Evolutionary conservation across 2,329 filamentous ascomycete species (phyloP).

Genomic region (Epichloe baconii): DNA sequence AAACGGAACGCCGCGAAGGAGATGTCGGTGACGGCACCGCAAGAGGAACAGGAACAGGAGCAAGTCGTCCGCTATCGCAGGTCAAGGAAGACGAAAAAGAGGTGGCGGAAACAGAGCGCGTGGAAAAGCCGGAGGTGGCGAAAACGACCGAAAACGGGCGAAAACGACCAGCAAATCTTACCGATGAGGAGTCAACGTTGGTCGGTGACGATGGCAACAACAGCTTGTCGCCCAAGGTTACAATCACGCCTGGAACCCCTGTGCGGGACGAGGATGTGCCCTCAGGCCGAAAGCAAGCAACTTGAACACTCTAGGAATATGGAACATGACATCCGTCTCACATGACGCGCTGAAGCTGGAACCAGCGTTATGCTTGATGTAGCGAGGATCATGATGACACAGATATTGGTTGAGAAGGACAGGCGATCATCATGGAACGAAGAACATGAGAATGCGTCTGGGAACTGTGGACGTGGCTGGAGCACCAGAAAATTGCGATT

Average conservation of each 20-base stretch:
- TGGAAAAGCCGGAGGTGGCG: slow-evolving; percentile 12
- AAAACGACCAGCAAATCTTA: neutral
- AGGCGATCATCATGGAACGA: neutral
- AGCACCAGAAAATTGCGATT: neutral
- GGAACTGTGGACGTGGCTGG: neutral
- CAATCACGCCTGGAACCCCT: slow-evolving; percentile 27
- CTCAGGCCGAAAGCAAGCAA: slow-evolving; percentile 28
- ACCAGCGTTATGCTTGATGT: neutral
- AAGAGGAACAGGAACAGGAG: slow-evolving; percentile 5
- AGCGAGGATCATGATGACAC: neutral
- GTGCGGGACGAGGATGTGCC: slow-evolving; percentile 17
- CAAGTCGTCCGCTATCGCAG: slow-evolving; percentile 20
- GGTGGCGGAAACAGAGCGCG: slow-evolving; percentile 19
- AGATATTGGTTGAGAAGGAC: neutral
- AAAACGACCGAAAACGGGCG: neutral
- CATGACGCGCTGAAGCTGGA: slow-evolving; percentile 18
- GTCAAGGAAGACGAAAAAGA: slow-evolving; percentile 26
- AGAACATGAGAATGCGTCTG: neutral
- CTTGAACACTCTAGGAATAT: slow-evolving; percentile 27
- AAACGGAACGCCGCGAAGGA: slow-evolving; percentile 15
- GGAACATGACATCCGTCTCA: slow-evolving; percentile 22
- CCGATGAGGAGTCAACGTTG: slow-evolving; percentile 3
- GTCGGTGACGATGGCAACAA: neutral
- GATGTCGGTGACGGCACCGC: slow-evolving; percentile 12
- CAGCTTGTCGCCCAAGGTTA: slow-evolving; percentile 5